These are phyloP conservation scores for Coemansia sp. DNA, from an alignment of 192 early-diverging fungal species.

Conservation along the genomic window DNA sequence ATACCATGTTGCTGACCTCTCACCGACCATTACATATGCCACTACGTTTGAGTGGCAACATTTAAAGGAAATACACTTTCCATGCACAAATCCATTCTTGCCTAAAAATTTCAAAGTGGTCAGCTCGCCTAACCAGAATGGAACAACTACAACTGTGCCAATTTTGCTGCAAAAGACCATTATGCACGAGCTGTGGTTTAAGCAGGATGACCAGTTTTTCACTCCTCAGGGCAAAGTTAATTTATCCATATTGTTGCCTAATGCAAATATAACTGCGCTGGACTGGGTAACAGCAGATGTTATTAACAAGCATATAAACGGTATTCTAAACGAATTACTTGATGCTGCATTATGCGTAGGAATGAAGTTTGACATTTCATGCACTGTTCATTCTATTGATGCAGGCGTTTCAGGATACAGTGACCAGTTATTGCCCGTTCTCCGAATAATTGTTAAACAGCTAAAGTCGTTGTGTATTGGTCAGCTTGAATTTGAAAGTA, in stretches of 20 bases:
- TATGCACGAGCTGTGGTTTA: conserved; percentile 76
- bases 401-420: neutral
- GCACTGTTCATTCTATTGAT: neutral
- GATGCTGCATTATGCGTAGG: neutral
- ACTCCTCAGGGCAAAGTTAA: conserved; percentile 68
- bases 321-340: neutral
- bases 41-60: neutral
- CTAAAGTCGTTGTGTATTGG: neutral
- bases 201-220: conserved; percentile 86
- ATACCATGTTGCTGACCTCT: neutral
- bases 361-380: neutral
- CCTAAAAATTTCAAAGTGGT: neutral
- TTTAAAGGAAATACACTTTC: neutral
- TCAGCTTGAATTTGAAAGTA: neutral
- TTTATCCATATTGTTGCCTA: neutral
- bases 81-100: neutral
- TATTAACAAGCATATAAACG: neutral
- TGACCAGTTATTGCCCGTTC: neutral
- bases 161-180: conserved; percentile 7
- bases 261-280: neutral
- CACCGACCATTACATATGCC: neutral
- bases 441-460: neutral
- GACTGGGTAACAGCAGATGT: neutral
- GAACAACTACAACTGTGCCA: neutral
- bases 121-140: neutral